A percentile compares a stretch with the other conserved stretches of the same genome.
Conservation (phyloP, 2,329 filamentous ascomycete species). For the Fusarium xylarioides region DNA sequence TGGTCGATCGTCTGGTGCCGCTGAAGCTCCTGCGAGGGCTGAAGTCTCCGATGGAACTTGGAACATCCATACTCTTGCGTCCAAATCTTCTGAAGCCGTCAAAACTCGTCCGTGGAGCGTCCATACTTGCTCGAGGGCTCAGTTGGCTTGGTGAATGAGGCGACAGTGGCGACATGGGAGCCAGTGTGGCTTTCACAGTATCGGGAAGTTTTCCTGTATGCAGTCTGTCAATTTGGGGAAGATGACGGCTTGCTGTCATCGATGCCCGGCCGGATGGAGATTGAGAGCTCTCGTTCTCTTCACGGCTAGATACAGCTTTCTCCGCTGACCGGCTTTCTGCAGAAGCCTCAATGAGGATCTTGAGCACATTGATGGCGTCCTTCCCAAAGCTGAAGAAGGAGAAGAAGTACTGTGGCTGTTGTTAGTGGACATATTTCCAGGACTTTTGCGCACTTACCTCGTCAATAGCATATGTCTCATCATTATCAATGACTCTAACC, state of each 20-base stretch:
- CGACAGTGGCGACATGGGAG: conserved; percentile 61
- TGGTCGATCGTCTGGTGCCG: conserved; percentile 62
- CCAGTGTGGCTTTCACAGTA: conserved; percentile 68
- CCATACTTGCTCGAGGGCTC: conserved; percentile 65
- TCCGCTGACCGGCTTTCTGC: conserved; percentile 47
- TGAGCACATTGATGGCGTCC: conserved; percentile 83
- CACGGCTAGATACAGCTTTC: conserved; percentile 30
- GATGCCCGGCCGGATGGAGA: conserved; percentile 26
- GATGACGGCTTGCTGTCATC: conserved; percentile 45
- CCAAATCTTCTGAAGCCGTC: conserved; percentile 60
- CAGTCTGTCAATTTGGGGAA: conserved; percentile 43
- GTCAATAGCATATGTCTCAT: conserved; percentile 94
- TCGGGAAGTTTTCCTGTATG: conserved; percentile 59
- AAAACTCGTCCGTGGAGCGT: conserved; percentile 61
- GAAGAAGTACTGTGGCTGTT: conserved; percentile 81
- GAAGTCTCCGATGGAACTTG: conserved; percentile 52
- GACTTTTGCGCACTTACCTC: conserved; percentile 66
- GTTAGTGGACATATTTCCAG: not conserved
- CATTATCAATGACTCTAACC: conserved; percentile 89
- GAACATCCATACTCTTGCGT: conserved; percentile 63
- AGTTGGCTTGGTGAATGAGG: conserved; percentile 51
- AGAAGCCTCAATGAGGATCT: conserved; percentile 72
- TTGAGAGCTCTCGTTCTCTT: conserved; percentile 22
- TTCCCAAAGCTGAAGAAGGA: conserved; percentile 90
- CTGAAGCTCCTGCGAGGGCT: conserved; percentile 71